Conservation (phyloP, 1,284 basidiomycete species). For the Puccinia polysora region DNA sequence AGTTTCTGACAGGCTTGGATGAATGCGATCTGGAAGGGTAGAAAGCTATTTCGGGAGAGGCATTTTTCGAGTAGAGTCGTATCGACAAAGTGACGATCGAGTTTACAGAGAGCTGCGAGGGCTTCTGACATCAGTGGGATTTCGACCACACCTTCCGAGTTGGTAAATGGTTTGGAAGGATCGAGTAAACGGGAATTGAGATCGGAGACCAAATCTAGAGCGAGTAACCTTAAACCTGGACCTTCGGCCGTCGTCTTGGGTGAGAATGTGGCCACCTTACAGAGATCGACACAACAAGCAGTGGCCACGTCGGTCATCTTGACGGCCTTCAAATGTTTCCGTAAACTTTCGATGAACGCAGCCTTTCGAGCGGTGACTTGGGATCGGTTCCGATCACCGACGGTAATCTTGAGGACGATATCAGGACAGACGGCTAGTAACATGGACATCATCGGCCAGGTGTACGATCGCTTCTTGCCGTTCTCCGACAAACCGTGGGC, state of each 20-base stretch:
- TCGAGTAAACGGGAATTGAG: conserved; percentile 47
- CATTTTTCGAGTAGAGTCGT: conserved; percentile 38
- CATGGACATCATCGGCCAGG: conserved; percentile 74
- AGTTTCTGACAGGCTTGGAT: conserved; percentile 41
- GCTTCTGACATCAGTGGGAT: conserved; percentile 50
- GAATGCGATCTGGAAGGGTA: conserved; percentile 42
- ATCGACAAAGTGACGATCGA: conserved; percentile 47
- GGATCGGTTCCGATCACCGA: conserved; percentile 55
- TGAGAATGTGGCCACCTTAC: conserved; percentile 70
- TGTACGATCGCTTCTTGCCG: conserved; percentile 60
- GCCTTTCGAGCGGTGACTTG: conserved; percentile 48
- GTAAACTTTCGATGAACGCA: conserved; percentile 46
- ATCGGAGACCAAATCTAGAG: conserved; percentile 62
- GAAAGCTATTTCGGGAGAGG: conserved; percentile 35
- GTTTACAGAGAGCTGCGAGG: conserved; percentile 50
- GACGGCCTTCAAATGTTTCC: conserved; percentile 48
- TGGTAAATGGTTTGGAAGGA: conserved; percentile 47
- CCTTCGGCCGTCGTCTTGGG: conserved; percentile 58
- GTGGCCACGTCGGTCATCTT: conserved; percentile 62
- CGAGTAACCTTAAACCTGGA: conserved; percentile 63
- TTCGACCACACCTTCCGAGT: conserved; percentile 48
- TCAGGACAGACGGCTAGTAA: conserved; percentile 75
- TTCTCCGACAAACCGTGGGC: conserved; percentile 51
- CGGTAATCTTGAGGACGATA: conserved; percentile 58
- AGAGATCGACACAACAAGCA: conserved; percentile 73